A percentile compares a stretch with the other conserved stretches of the same genome.
Conservation (phyloP, 345 rosid species). For the Eucalyptus cloeziana region DNA sequence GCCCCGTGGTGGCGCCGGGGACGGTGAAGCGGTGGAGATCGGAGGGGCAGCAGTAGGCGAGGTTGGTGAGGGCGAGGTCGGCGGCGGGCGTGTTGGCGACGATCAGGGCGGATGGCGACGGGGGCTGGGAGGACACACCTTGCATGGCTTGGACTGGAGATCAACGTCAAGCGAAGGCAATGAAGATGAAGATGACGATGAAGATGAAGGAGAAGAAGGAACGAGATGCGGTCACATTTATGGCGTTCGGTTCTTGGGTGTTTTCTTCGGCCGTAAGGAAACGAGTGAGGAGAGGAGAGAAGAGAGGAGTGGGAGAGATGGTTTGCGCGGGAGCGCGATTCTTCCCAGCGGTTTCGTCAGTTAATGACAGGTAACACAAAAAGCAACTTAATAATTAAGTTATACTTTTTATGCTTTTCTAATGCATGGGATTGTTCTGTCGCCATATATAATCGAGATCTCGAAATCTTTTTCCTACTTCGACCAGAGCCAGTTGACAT, state of each 20-base stretch:
- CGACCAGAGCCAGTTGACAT: background rate
- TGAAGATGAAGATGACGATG: background rate
- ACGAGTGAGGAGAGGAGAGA: background rate
- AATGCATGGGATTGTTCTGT: rapidly evolving
- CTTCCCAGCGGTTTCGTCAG: background rate
- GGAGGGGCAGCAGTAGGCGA: conserved; percentile 77
- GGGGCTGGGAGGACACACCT: conserved; percentile 28
- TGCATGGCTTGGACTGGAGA: conserved; percentile 25
- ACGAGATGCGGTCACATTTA: background rate
- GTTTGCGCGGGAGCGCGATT: background rate
- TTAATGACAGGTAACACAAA: rapidly evolving
- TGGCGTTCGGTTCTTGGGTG: rapidly evolving
- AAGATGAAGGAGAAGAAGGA: background rate
- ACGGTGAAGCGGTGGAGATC: conserved; percentile 73
- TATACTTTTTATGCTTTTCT: background rate
- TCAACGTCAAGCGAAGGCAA: background rate
- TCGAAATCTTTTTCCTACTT: background rate
- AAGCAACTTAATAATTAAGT: background rate
- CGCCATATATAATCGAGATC: rapidly evolving
- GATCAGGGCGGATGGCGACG: conserved; percentile 34
- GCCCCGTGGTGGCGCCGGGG: conserved; percentile 40
- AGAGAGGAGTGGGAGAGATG: too few species aligned
- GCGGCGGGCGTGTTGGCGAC: conserved; percentile 71
- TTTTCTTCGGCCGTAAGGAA: background rate
- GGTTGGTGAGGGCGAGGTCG: conserved; percentile 82